A percentile compares a stretch with the other conserved stretches of the same genome.
Conservation (phyloP, 2,329 filamentous ascomycete genomes). For the Cercospora janseana region DNA sequence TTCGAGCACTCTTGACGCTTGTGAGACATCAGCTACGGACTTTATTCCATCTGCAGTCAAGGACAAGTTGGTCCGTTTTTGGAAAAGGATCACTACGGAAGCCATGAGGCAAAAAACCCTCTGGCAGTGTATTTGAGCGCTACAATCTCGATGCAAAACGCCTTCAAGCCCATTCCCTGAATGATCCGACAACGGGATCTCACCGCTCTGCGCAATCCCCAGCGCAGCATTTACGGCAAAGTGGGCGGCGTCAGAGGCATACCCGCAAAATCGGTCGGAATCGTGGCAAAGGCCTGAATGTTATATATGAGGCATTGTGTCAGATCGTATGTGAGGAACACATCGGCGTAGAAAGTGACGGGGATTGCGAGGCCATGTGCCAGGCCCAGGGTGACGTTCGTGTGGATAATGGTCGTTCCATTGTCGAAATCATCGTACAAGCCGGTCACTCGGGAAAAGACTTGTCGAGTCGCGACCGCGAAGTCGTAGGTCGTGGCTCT, state of each 20-base stretch:
- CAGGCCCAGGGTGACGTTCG: not conserved
- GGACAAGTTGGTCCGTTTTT: too few relatives aligned
- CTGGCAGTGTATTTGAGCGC: too few relatives aligned
- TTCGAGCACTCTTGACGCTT: too few relatives aligned
- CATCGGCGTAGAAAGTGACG: not conserved
- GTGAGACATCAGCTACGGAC: too few relatives aligned
- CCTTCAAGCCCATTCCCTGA: too few relatives aligned
- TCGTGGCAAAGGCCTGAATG: not conserved
- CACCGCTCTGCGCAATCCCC: too few relatives aligned
- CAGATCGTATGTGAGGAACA: not conserved
- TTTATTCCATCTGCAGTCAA: too few relatives aligned
- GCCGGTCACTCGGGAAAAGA: slow-evolving; percentile 19
- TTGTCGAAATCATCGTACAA: slow-evolving; percentile 9
- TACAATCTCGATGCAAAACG: too few relatives aligned
- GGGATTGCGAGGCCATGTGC: not conserved
- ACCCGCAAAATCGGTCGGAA: not conserved
- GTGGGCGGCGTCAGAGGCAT: not conserved
- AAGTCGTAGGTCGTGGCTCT: slow-evolving; percentile 6
- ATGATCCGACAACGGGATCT: too few relatives aligned
- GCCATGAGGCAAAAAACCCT: too few relatives aligned
- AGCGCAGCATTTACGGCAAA: not conserved
- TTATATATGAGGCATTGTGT: not conserved
- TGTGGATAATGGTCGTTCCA: not conserved
- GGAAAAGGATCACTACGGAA: too few relatives aligned
- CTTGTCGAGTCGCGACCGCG: slow-evolving; percentile 15